Evolutionary conservation across 768 basidiomycete genomes (phyloP).

Genomic region (Russula sp.): DNA sequence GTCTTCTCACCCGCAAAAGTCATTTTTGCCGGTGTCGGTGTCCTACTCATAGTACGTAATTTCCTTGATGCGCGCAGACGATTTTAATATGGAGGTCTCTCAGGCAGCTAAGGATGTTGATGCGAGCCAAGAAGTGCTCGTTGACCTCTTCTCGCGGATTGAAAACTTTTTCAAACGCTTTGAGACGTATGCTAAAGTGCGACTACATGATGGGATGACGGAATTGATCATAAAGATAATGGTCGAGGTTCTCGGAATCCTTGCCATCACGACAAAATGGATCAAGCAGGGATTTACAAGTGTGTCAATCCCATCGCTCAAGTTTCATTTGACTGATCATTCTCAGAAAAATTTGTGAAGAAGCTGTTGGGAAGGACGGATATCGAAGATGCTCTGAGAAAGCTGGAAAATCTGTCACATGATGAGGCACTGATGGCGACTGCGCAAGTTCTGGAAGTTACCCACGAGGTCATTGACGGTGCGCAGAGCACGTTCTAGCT

Average conservation of each 20-base stretch:
- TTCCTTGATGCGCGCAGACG: background rate
- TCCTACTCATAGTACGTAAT: background rate
- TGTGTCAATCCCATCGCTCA: background rate
- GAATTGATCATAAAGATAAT: constrained; percentile 1
- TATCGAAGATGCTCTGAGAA: background rate
- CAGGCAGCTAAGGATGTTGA: constrained; percentile 1
- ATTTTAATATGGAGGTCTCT: background rate
- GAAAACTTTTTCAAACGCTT: constrained; percentile 2
- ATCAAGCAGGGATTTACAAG: background rate
- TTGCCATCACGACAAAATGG: background rate
- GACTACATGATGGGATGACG: background rate
- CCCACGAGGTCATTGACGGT: background rate
- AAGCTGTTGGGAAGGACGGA: too few relatives aligned
- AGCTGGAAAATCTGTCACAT: background rate
- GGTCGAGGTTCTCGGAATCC: constrained; percentile 1
- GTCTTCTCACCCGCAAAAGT: background rate
- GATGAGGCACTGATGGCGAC: background rate
- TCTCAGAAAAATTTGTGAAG: background rate
- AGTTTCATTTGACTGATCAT: background rate
- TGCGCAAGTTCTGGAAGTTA: background rate
- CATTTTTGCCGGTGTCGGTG: constrained; percentile 1
- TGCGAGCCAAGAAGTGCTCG: background rate
- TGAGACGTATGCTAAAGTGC: background rate
- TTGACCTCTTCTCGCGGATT: constrained; percentile 2
- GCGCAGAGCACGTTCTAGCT: background rate